phyloP scores from a whole-genome alignment of 2,329 filamentous ascomycete species.

The Penicillium glabrum region DNA sequence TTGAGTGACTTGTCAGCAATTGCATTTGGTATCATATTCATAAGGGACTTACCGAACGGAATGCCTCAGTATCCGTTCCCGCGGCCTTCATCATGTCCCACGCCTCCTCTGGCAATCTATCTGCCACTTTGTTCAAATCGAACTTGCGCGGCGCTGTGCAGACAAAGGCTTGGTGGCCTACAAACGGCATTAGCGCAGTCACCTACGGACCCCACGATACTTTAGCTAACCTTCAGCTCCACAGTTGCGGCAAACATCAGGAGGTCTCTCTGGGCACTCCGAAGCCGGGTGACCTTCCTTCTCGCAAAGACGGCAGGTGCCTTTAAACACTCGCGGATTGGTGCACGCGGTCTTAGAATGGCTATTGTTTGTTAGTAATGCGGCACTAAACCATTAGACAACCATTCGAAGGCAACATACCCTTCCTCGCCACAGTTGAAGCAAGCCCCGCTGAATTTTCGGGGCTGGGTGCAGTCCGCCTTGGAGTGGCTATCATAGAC shows the following conservation, averaged over 20 bases:
- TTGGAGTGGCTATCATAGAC: not conserved
- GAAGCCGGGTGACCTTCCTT: slow-evolving; percentile 47
- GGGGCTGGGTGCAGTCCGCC: not conserved
- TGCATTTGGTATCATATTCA: not conserved
- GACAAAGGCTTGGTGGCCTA: slow-evolving; percentile 46
- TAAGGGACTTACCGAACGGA: slow-evolving; percentile 41
- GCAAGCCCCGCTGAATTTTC: not conserved
- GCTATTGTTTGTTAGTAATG: not conserved
- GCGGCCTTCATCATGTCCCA: slow-evolving; percentile 53
- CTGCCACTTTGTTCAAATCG: slow-evolving; percentile 45
- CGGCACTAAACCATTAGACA: not conserved
- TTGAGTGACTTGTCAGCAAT: slow-evolving; percentile 21
- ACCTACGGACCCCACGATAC: not conserved
- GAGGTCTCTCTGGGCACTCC: slow-evolving; percentile 46
- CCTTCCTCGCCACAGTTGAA: slow-evolving; percentile 7
- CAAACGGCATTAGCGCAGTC: slow-evolving; percentile 1
- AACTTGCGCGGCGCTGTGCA: slow-evolving; percentile 49
- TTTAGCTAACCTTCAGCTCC: slow-evolving; percentile 40
- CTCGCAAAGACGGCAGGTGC: slow-evolving; percentile 47
- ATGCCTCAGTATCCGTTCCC: slow-evolving; percentile 52
- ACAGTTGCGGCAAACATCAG: slow-evolving; percentile 50
- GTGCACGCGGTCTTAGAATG: slow-evolving; percentile 39
- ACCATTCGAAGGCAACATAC: not conserved
- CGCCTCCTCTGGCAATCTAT: slow-evolving; percentile 49
- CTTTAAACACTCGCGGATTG: slow-evolving; percentile 48